phyloP scores from a whole-genome alignment of 2,329 filamentous ascomycete species.

The Berkeleyomyces basicola region DNA sequence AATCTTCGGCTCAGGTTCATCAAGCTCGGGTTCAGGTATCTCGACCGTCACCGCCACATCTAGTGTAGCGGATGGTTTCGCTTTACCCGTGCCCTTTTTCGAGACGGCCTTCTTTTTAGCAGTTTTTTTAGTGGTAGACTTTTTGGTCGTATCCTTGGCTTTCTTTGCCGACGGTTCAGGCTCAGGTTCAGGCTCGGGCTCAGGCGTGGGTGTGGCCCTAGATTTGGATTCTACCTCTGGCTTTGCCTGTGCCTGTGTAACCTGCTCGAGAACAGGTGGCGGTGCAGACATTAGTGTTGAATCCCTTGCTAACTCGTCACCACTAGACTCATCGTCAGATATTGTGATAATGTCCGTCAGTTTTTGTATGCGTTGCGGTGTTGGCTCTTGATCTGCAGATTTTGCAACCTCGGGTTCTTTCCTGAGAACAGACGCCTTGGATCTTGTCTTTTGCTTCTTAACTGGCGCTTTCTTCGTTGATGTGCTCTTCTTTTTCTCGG shows the following conservation, averaged over 20 bases:
- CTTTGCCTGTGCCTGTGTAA: not conserved
- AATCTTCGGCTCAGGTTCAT: no score
- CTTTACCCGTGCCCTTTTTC: constrained; percentile 16
- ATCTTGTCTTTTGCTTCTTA: constrained; percentile 6
- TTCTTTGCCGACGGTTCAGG: not conserved
- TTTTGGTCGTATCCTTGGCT: not conserved
- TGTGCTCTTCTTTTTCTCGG: not conserved
- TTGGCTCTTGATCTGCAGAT: not conserved
- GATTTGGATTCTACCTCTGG: not conserved
- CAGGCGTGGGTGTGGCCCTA: no score
- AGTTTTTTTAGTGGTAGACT: constrained; percentile 1
- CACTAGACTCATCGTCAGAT: not conserved
- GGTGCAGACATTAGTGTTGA: not conserved
- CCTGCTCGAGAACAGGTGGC: not conserved
- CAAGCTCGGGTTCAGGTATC: not conserved
- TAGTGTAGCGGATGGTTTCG: not conserved
- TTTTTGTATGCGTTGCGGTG: not conserved
- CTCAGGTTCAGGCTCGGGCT: not conserved
- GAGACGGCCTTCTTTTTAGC: constrained; percentile 19
- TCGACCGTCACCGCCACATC: not conserved
- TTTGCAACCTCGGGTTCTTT: not conserved
- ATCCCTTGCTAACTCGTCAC: not conserved
- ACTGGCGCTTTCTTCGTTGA: not conserved
- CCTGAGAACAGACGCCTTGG: not conserved
- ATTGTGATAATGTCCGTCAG: not conserved